Base-by-base conservation (phyloP, 345 rosid genomes). In the Gynandropsis gynandra region DNA sequence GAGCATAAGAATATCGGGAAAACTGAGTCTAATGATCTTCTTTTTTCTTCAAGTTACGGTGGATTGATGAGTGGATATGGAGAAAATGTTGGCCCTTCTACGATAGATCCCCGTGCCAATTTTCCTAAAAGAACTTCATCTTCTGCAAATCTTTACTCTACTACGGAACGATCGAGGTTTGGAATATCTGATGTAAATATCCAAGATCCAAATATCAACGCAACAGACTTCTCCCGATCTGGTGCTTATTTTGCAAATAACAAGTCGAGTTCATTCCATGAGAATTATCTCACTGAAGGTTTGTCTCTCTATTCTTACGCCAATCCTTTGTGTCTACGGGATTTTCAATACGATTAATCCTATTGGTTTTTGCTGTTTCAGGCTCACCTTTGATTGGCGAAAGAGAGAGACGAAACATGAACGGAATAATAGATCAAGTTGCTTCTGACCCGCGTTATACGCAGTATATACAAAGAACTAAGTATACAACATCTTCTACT, bases 81-180 rank as follows among this genome's bases (percentile, higher is more conserved):
- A 54, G 64, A 80, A 19, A 69, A 71, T 51, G 55, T 56, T 63
- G 71, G 67, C 63, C 65, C 72, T 73, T 71, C 79, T 46, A 59
- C 62, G 18, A 47, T 65, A 53, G 68, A 56, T 74, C 64, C 77
- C 44, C 65, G 56, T 43, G 77, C 55, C 55, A 73, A 67, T 56
- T 64, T 87, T 58, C 89, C 89, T 13, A 80, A 65, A 70, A 65
- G 78, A 76, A 73, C 80, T 51, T 66, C 69, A 66, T 81, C 92
- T 60, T 80, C 82, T 31, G 73, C 82, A 54, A 81, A 78, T 76
- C 83, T 82, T 36, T 73, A 73, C 65, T 65, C 80, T 35, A 64
- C 62, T 37, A 52, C 66, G 63, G 77, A 72, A 65, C 70, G 78
- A 47, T 65, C 72, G 13, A 75, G 80, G 50, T 42, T 78, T 56